phyloP scores from a whole-genome alignment of 2,329 filamentous ascomycete species.

The Aspergillus puulaauensis region DNA sequence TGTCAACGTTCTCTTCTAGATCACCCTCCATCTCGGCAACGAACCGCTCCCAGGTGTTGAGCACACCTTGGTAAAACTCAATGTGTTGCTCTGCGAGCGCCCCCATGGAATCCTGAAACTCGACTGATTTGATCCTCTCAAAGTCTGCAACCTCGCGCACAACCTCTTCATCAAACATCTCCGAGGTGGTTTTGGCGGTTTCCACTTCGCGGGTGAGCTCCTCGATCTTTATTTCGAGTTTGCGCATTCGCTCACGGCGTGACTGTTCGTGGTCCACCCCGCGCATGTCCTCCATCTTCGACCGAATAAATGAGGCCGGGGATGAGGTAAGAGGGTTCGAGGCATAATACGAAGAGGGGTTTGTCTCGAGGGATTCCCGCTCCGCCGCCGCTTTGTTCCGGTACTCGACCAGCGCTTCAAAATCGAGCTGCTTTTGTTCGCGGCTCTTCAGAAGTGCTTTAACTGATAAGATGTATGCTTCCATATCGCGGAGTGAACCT shows the following conservation, averaged over 20 bases:
- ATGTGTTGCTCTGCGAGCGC: constrained; percentile 82
- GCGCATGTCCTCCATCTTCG: constrained; percentile 94
- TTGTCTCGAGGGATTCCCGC: constrained; percentile 73
- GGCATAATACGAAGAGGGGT: constrained; percentile 59
- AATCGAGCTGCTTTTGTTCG: constrained; percentile 97
- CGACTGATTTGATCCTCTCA: constrained; percentile 90
- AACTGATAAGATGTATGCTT: constrained; percentile 83
- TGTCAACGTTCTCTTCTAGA: constrained; percentile 22
- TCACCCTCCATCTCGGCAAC: constrained; percentile 82
- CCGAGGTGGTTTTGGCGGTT: constrained; percentile 77
- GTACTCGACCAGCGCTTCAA: constrained; percentile 93
- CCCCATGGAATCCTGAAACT: constrained; percentile 86
- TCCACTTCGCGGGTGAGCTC: constrained; percentile 89
- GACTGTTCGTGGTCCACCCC: constrained; percentile 95
- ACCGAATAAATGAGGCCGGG: constrained; percentile 81
- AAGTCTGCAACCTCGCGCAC: constrained; percentile 91
- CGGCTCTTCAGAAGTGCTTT: constrained; percentile 87
- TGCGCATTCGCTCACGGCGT: constrained; percentile 80
- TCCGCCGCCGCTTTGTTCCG: constrained; percentile 87
- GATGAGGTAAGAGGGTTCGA: constrained; percentile 57
- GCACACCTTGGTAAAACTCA: constrained; percentile 77
- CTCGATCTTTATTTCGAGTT: constrained; percentile 89
- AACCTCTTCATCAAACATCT: constrained; percentile 95
- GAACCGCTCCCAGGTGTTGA: constrained; percentile 85
- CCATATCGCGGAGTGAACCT: constrained; percentile 89